These are phyloP conservation scores for Aspergillus udagawae DNA, from an alignment of 2,329 filamentous ascomycete genomes.

Conservation along the genomic window DNA sequence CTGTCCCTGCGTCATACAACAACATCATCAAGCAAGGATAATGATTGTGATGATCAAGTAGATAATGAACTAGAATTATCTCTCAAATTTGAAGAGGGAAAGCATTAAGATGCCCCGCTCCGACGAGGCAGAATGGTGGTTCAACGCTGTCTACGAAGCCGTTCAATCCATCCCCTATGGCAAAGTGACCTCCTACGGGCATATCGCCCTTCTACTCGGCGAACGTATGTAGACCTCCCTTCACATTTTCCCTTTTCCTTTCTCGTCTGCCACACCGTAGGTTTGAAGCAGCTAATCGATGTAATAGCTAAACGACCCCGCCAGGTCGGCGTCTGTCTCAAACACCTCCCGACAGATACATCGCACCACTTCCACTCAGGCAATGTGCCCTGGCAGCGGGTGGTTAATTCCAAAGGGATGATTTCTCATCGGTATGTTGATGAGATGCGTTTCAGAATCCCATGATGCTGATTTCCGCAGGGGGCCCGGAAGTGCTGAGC, in stretches of 20 bases:
- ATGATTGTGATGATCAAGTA: not conserved
- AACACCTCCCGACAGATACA: conserved; percentile 64
- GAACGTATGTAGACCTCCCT: conserved; percentile 52
- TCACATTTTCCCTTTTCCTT: conserved; percentile 63
- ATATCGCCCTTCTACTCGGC: conserved; percentile 60
- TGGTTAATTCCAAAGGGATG: conserved; percentile 80
- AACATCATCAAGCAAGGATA: not conserved
- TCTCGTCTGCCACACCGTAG: not conserved
- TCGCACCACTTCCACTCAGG: conserved; percentile 60
- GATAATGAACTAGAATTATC: not conserved
- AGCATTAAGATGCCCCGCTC: conserved; percentile 37
- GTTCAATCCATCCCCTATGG: conserved; percentile 81
- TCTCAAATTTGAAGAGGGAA: not conserved
- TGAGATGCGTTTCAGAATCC: not conserved
- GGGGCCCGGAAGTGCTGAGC: conserved; percentile 40
- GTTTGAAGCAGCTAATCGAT: not conserved
- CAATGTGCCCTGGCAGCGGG: conserved; percentile 92
- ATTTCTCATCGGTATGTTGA: conserved; percentile 74
- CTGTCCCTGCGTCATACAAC: not conserved
- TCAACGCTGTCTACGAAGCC: conserved; percentile 69
- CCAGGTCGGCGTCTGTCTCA: conserved; percentile 87
- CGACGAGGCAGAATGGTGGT: conserved; percentile 48
- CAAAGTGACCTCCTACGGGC: conserved; percentile 81
- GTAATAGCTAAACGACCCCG: conserved; percentile 63
- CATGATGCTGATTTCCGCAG: conserved; percentile 15